Conservation (phyloP, 371 early-diverging fungal species). For the Apophysomyces variabilis region DNA sequence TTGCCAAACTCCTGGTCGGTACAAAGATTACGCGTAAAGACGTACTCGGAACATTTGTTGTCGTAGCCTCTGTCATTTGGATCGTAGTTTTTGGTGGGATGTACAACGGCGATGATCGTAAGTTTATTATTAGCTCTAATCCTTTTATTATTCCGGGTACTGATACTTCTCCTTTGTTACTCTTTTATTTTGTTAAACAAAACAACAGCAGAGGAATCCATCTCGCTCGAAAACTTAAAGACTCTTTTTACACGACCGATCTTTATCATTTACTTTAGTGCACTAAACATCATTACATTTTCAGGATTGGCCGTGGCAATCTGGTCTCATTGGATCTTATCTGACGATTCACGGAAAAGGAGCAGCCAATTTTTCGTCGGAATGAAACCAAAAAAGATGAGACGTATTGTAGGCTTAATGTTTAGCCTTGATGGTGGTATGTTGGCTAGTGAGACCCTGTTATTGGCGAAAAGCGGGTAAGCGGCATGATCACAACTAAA, state of each 20-base stretch:
- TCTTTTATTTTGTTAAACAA: no score
- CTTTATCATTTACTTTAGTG: conserved; percentile 71
- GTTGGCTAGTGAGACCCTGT: conserved; percentile 66
- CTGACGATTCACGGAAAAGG: conserved; percentile 41
- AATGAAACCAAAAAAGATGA: conserved; percentile 51
- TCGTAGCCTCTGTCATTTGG: conserved; percentile 68
- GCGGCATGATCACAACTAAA: conserved; percentile 5
- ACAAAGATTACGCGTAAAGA: conserved; percentile 68
- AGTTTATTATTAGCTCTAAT: conserved; percentile 15
- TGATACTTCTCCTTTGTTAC: no score
- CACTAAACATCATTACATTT: conserved; percentile 60
- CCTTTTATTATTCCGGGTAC: neutral
- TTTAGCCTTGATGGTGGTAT: conserved; percentile 68
- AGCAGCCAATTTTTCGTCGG: conserved; percentile 38
- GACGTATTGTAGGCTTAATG: conserved; percentile 62
- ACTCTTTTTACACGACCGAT: conserved; percentile 58
- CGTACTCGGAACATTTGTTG: conserved; percentile 69
- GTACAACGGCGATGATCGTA: conserved; percentile 65
- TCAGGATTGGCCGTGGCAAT: conserved; percentile 56
- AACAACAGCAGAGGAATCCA: conserved; percentile 52
- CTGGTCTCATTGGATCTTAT: conserved; percentile 62
- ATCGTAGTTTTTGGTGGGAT: conserved; percentile 74
- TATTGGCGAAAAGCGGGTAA: conserved; percentile 72
- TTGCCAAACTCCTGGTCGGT: conserved; percentile 72
- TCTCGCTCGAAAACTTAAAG: conserved; percentile 63